Percentiles rank a stretch among this genome's conserved stretches.
These are phyloP conservation scores for Ceratobasidium papillatum DNA, from an alignment of 1,284 basidiomycete species.

Conservation along the genomic window DNA sequence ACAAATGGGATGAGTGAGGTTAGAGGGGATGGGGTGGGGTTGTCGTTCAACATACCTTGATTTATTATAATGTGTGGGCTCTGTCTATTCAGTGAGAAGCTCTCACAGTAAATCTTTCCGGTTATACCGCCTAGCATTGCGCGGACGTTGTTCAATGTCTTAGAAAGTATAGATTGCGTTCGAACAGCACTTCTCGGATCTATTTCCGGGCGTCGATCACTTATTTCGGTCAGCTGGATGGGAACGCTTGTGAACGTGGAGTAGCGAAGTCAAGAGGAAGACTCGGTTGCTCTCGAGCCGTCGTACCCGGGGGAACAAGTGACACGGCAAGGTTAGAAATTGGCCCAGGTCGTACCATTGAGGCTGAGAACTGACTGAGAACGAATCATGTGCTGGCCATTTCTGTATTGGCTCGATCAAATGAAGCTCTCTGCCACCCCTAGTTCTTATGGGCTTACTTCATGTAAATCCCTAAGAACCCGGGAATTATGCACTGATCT, in stretches of 20 bases:
- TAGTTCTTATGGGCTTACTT: no score
- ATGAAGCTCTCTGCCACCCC: neutral
- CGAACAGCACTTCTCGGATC: neutral
- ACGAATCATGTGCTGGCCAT: neutral
- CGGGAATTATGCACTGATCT: no score
- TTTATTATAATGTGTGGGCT: no score
- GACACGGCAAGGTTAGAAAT: neutral
- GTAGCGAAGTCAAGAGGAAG: neutral
- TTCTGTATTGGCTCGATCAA: neutral
- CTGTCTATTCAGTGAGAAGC: no score
- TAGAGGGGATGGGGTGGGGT: neutral
- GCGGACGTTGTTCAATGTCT: no score
- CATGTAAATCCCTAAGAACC: no score
- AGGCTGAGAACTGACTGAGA: neutral
- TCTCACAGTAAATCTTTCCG: neutral
- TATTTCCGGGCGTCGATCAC: neutral
- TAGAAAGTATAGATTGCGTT: neutral
- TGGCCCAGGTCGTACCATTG: neutral
- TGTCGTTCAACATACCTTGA: neutral
- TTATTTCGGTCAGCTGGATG: neutral
- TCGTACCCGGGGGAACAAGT: neutral
- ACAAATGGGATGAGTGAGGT: neutral
- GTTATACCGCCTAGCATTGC: neutral
- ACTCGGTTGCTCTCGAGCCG: neutral
- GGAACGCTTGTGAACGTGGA: neutral